Percentiles rank a stretch among this genome's conserved stretches.
Evolutionary conservation across 2,329 filamentous ascomycete species (phyloP).

Genomic region (Huntiella abstrusa): DNA sequence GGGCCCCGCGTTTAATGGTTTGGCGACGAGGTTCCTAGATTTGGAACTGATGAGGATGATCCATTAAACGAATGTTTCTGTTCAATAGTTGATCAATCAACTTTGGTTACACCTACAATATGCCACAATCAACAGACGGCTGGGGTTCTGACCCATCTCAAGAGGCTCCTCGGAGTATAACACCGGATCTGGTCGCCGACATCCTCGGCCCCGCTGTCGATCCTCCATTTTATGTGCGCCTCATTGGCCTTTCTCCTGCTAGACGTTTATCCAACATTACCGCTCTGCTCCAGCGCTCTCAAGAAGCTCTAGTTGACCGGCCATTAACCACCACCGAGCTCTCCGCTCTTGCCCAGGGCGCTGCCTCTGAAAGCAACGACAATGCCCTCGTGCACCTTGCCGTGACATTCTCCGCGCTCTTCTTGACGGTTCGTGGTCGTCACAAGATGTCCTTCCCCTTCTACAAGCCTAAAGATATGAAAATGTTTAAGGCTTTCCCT

Average conservation of each 20-base stretch:
- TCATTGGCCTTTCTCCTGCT: slow-evolving; percentile 7
- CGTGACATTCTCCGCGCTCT: slow-evolving; percentile 15
- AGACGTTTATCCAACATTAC: slow-evolving; percentile 15
- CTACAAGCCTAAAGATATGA: slow-evolving; percentile 18
- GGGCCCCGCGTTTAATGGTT: not conserved
- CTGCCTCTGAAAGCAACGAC: slow-evolving; percentile 11
- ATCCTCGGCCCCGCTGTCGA: slow-evolving; percentile 3
- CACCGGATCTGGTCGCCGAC: not conserved
- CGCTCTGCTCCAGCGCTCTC: slow-evolving; percentile 6
- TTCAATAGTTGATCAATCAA: too few relatives aligned
- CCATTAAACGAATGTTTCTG: too few relatives aligned
- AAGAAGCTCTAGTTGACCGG: slow-evolving; percentile 15
- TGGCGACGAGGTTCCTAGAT: too few relatives aligned
- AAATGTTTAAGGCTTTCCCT: slow-evolving; percentile 16
- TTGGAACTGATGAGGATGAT: too few relatives aligned
- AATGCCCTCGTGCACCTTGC: slow-evolving; percentile 17
- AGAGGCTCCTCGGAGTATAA: too few relatives aligned
- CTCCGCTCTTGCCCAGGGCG: slow-evolving; percentile 19
- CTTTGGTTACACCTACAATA: too few relatives aligned
- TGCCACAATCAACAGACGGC: too few relatives aligned
- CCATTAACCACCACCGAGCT: slow-evolving; percentile 21
- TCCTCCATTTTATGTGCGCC: slow-evolving; percentile 7
- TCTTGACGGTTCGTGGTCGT: slow-evolving; percentile 16
- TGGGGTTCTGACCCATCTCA: too few relatives aligned
- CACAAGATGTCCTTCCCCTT: slow-evolving; percentile 23